These are phyloP conservation scores for Curvularia sp. DNA, from an alignment of 2,329 filamentous ascomycete genomes.

Conservation along the genomic window DNA sequence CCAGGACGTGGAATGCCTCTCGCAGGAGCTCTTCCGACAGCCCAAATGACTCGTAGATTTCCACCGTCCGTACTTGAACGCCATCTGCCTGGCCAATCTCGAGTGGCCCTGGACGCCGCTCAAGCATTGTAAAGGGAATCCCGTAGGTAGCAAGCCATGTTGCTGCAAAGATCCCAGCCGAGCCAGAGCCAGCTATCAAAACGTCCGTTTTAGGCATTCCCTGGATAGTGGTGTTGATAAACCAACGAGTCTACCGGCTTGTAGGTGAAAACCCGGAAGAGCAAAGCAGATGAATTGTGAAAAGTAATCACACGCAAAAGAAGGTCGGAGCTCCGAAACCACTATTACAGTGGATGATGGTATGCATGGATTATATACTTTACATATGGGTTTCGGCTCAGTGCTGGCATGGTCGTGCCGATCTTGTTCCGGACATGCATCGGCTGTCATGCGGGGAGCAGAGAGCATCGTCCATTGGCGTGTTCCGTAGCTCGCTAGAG, in stretches of 20 bases:
- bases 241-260: too few species aligned
- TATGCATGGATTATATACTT: not conserved
- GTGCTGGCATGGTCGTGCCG: conserved; percentile 4
- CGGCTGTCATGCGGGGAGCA: conserved; percentile 23
- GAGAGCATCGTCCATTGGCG: conserved; percentile 9
- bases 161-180: conserved; percentile 67
- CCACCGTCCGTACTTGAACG: conserved; percentile 70
- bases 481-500: not conserved
- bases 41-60: conserved; percentile 77
- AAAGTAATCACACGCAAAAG: not conserved
- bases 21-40: conserved; percentile 68
- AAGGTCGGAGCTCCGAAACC: not conserved
- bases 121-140: conserved; percentile 65
- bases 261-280: not conserved
- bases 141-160: conserved; percentile 66
- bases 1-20: conserved; percentile 71
- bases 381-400: not conserved
- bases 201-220: conserved; percentile 56
- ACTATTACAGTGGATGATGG: not conserved
- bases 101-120: conserved; percentile 63
- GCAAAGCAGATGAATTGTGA: not conserved
- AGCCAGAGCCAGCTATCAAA: conserved; percentile 67
- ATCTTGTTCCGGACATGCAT: conserved; percentile 18
- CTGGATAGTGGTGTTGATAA: not conserved
- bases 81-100: conserved; percentile 69